phyloP scores from a whole-genome alignment of 164 flowering plant species.

The Macadamia tetraphylla region DNA sequence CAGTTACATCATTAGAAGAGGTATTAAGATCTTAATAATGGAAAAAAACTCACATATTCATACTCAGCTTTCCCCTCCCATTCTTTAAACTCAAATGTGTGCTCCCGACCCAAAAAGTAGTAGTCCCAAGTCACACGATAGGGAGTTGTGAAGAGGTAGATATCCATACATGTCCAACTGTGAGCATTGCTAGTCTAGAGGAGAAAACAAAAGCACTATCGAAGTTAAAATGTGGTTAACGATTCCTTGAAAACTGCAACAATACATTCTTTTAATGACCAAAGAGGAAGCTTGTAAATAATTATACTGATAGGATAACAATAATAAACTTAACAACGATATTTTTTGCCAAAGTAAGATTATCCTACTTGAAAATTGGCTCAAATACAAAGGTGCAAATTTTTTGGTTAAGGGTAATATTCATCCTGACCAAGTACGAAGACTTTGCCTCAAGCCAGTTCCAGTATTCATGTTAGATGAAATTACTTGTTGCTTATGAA shows the following conservation, averaged over 20 bases:
- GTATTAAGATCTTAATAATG: background rate
- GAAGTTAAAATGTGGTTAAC: background rate
- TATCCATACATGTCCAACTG: conserved; percentile 98
- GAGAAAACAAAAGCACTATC: background rate
- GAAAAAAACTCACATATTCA: conserved; percentile 66
- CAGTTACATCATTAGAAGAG: background rate
- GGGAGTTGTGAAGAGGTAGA: conserved; percentile 97
- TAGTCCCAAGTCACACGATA: conserved; percentile 96
- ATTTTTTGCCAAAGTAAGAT: no score
- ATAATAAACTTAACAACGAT: no score
- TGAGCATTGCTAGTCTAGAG: conserved; percentile 69
- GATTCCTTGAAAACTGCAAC: background rate
- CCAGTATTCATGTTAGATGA: no score
- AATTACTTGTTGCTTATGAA: no score
- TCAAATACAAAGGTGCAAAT: no score
- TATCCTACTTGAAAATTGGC: no score
- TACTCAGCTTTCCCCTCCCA: conserved; percentile 84
- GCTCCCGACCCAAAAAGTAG: conserved; percentile 74
- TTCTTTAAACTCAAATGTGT: conserved; percentile 69
- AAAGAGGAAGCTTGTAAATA: no score
- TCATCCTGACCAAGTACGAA: no score
- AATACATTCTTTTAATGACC: background rate
- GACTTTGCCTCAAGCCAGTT: no score
- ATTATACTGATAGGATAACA: no score
- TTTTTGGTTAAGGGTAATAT: no score